Percentiles rank a stretch among this genome's conserved stretches.
These are phyloP conservation scores for Monosporascus sp. DNA, from an alignment of 2,329 filamentous ascomycete genomes.

Conservation along the genomic window DNA sequence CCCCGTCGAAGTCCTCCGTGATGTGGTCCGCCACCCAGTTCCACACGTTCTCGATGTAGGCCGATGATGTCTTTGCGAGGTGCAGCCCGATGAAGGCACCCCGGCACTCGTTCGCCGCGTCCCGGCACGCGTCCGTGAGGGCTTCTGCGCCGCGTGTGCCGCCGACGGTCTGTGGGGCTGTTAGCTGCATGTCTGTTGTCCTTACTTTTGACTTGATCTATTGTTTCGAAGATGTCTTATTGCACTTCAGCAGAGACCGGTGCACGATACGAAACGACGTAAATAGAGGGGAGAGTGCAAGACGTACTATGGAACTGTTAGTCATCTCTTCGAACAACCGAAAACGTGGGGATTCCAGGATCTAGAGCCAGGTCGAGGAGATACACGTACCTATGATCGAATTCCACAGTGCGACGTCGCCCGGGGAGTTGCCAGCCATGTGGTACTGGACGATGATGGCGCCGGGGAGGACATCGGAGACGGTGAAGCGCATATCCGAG, in stretches of 20 bases:
- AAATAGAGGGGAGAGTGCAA: background rate
- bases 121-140: slow-evolving; percentile 21
- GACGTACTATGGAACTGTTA: background rate
- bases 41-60: slow-evolving; percentile 51
- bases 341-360: too few relatives aligned
- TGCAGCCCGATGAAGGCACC: slow-evolving; percentile 43
- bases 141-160: slow-evolving; percentile 28
- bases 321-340: too few relatives aligned
- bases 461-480: slow-evolving; percentile 53
- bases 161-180: slow-evolving; percentile 22
- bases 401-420: slow-evolving; percentile 29
- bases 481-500: slow-evolving; percentile 60
- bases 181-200: background rate
- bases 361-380: too few relatives aligned
- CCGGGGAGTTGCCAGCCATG: slow-evolving; percentile 27
- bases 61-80: slow-evolving; percentile 37
- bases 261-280: too few relatives aligned
- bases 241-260: too few relatives aligned
- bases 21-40: slow-evolving; percentile 49
- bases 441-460: slow-evolving; percentile 52
- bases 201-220: too few relatives aligned
- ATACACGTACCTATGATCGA: slow-evolving; percentile 17
- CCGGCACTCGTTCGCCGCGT: slow-evolving; percentile 32
- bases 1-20: slow-evolving; percentile 40
- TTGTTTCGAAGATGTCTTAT: too few relatives aligned